Conservation (phyloP, 2,329 filamentous ascomycete genomes). For the Arthroderma sp. region DNA sequence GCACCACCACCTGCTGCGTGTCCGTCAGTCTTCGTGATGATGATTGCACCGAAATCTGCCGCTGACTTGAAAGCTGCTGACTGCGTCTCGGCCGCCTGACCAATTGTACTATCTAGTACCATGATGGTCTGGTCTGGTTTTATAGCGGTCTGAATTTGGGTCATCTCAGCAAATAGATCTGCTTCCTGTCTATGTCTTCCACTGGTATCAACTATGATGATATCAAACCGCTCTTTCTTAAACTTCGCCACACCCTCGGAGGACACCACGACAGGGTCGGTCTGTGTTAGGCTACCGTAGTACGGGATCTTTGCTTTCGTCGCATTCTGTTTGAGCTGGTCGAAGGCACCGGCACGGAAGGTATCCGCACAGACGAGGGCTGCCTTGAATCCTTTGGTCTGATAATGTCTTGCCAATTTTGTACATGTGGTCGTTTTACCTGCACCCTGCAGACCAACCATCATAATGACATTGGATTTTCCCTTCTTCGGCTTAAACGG, state of each 20-base stretch:
- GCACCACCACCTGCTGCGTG: constrained; percentile 92
- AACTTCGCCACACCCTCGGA: constrained; percentile 97
- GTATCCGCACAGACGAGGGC: constrained; percentile 96
- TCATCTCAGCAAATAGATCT: constrained; percentile 93
- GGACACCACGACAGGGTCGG: constrained; percentile 84
- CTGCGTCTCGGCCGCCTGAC: constrained; percentile 88
- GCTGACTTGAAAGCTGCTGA: constrained; percentile 95
- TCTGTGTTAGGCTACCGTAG: constrained; percentile 92
- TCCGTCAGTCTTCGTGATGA: constrained; percentile 97
- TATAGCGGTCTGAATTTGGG: constrained; percentile 85
- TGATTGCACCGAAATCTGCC: constrained; percentile 93
- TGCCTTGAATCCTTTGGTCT: constrained; percentile 80
- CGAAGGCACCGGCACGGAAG: constrained; percentile 95
- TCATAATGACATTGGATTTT: constrained; percentile 96
- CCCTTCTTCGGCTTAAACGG: constrained; percentile 96
- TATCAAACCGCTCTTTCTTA: constrained; percentile 95
- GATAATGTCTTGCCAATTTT: constrained; percentile 89
- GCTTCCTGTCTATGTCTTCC: constrained; percentile 90
- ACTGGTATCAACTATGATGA: constrained; percentile 97
- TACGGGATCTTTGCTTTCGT: constrained; percentile 99
- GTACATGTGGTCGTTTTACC: constrained; percentile 98
- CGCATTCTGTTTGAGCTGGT: constrained; percentile 97
- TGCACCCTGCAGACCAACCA: constrained; percentile 92
- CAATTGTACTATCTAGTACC: constrained; percentile 92
- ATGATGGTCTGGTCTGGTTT: constrained; percentile 94